Evolutionary conservation across 2,329 filamentous ascomycete genomes (phyloP).

Genomic region (Cladophialophora exuberans): DNA sequence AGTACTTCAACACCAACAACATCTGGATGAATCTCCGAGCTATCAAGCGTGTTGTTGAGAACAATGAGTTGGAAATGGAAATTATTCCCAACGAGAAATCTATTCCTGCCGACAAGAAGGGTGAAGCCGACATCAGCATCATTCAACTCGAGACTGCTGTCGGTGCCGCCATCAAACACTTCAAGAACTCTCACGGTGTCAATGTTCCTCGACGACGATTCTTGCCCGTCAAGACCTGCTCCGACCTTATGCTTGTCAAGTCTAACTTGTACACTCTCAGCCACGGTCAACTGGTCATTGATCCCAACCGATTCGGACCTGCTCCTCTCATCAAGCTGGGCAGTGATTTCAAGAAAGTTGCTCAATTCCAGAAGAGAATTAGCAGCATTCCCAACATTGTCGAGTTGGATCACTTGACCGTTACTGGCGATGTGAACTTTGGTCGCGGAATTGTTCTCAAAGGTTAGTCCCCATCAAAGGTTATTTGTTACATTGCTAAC

Average conservation of each 20-base stretch:
- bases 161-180: conserved; percentile 97
- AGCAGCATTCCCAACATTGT: conserved; percentile 55
- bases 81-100: conserved; percentile 99
- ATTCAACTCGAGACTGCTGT: conserved; percentile 98
- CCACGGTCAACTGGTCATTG: conserved; percentile 97
- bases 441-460: conserved; percentile 94
- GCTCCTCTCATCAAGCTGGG: conserved; percentile 98
- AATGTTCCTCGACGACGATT: conserved; percentile 97
- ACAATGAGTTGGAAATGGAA: conserved; percentile 98
- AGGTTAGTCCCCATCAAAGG: conserved; percentile 51
- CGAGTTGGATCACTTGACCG: conserved; percentile 76
- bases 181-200: conserved; percentile 97
- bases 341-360: conserved; percentile 99
- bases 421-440: conserved; percentile 95
- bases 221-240: conserved; percentile 99
- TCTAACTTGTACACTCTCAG: conserved; percentile 98
- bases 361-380: conserved; percentile 63
- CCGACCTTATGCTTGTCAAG: conserved; percentile 99
- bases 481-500: conserved; percentile 13
- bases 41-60: conserved; percentile 98
- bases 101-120: conserved; percentile 98
- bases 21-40: conserved; percentile 99
- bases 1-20: conserved; percentile 99
- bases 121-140: conserved; percentile 96
- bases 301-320: conserved; percentile 92